Base-by-base conservation (phyloP, 495 filamentous ascomycete species). In the Xylaria cubensis region DNA sequence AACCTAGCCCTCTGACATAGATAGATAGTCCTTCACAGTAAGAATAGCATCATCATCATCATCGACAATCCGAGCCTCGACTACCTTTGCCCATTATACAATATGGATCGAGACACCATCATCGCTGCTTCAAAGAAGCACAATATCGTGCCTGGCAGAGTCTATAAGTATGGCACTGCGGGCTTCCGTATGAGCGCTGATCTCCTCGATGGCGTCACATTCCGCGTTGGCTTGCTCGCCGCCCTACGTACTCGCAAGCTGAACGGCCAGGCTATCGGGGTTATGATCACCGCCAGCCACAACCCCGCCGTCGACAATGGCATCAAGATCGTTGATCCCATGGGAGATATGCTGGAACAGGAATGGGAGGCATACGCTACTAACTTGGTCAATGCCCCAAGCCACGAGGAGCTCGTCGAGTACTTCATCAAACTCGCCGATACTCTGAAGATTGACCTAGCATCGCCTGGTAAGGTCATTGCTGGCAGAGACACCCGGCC, bases 281-380 rank as follows among this genome's bases (percentile, higher is more conserved):
- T 99, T 64, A 98, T 99, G 96, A 94, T 99, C 80, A 99, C 96
- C 74, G 96, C 96, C 44, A 97, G 94, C 75, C 96, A 99, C 88
- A 99, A 99, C 83, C 94, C 94, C 48, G 93, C 97, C 4, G 91
- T 92, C 76, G 96, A 99, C 83, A 99, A 99, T 84, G 96, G 96
- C 66, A 93, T 99, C 75, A 99, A 99, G 88, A 87, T 99, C 73
- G 93, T 99, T 74, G 96, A 99, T 82, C 96, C 96, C 15, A 92
- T 97, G 91, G 95, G 95, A 72, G 95, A 97, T 79, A 98, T 98
- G 95, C 87, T 98, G 29, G 93, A 97, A 86, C 93, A 88, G 72
- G 91, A 93, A 71, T 99, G 97, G 97, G 96, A 99, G 84, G 84
- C 83, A 34, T 90, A 95, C 78, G 93, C 94, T 5, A 98, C 97